Evolutionary conservation across 192 early-diverging fungal genomes (phyloP).

Genomic region (Coemansia reversa): DNA sequence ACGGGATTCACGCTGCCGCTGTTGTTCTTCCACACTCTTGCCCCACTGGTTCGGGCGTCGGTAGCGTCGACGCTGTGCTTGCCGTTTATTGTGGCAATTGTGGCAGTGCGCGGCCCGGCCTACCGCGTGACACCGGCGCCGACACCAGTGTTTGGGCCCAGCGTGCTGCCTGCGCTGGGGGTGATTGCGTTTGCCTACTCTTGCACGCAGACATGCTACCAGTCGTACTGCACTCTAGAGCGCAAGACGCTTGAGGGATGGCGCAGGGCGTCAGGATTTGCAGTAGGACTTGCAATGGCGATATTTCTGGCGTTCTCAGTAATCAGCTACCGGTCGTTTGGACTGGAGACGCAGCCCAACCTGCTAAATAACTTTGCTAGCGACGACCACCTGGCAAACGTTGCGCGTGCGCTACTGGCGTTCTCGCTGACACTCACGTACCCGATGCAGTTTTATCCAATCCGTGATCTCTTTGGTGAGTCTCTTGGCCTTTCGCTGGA

Average conservation of each 20-base stretch:
- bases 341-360: slow-evolving; percentile 60
- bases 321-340: slow-evolving; percentile 63
- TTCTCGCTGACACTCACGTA: slow-evolving; percentile 64
- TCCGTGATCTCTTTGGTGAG: slow-evolving; percentile 35
- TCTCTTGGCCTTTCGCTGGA: slow-evolving; percentile 24
- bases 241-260: slow-evolving; percentile 53
- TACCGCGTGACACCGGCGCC: slow-evolving; percentile 55
- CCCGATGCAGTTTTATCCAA: slow-evolving; percentile 55
- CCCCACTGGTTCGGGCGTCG: slow-evolving; percentile 57
- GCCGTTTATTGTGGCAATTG: slow-evolving; percentile 62
- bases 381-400: slow-evolving; percentile 61
- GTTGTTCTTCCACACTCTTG: slow-evolving; percentile 63
- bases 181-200: slow-evolving; percentile 70
- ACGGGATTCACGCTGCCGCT: slow-evolving; percentile 57
- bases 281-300: slow-evolving; percentile 51
- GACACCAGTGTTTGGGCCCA: slow-evolving; percentile 55
- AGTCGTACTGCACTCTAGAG: slow-evolving; percentile 56
- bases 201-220: slow-evolving; percentile 62
- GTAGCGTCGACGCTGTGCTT: slow-evolving; percentile 60
- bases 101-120: slow-evolving; percentile 58
- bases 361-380: slow-evolving; percentile 65
- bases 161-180: slow-evolving; percentile 62
- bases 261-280: slow-evolving; percentile 53
- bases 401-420: slow-evolving; percentile 60
- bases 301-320: slow-evolving; percentile 63